Conservation (phyloP, 257 asterid genomes). For the Datura wrightii region DNA sequence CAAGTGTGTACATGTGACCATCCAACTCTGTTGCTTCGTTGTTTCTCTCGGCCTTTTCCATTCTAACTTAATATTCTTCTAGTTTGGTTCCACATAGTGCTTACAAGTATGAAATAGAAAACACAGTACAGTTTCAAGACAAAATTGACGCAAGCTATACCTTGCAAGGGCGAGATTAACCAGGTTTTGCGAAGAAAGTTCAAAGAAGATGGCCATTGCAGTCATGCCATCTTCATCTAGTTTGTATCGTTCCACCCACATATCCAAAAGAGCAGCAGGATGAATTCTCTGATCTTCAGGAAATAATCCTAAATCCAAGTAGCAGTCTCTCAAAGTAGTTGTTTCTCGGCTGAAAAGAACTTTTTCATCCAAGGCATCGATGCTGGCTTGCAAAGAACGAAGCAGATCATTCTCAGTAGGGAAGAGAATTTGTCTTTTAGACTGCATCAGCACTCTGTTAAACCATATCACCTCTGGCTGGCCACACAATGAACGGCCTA, state of each 20-base stretch:
- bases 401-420: conserved; percentile 34
- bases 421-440: conserved; percentile 40
- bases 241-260: conserved; percentile 50
- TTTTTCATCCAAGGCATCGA: conserved; percentile 37
- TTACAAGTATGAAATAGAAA: neutral
- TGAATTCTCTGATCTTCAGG: conserved; percentile 50
- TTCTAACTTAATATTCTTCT: neutral
- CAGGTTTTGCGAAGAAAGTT: conserved; percentile 45
- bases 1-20: neutral
- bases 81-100: neutral
- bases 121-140: neutral
- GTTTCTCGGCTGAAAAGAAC: neutral
- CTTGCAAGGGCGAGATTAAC: conserved; percentile 44
- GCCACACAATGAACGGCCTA: conserved; percentile 42
- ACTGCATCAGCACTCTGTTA: conserved; percentile 32
- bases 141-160: conserved; percentile 33
- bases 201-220: conserved; percentile 33
- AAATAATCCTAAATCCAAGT: conserved; percentile 45
- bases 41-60: neutral
- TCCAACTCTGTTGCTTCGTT: neutral
- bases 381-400: conserved; percentile 42
- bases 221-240: conserved; percentile 39
- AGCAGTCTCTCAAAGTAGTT: conserved; percentile 39
- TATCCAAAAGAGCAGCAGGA: conserved; percentile 42
- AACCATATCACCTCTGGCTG: conserved; percentile 41